Base-by-base conservation (phyloP, 2,329 filamentous ascomycete species). In the Nemania serpens region DNA sequence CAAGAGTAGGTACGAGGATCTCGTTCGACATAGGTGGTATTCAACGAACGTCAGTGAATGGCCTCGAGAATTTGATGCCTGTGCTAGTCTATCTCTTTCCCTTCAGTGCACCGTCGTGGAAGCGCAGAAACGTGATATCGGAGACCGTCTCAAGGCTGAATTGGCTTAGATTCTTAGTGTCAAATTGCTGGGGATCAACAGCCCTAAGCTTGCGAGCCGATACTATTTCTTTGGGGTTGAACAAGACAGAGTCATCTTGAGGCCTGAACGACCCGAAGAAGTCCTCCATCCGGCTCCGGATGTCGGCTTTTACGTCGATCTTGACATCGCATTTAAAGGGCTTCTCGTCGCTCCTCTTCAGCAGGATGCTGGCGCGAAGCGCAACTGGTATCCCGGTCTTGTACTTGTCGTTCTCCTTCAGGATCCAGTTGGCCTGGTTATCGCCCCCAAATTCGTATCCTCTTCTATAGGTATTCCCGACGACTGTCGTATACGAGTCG, bases 401-500 rank as follows among this genome's bases (percentile, higher is more conserved):
- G 29, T 37, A 37, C 7, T 36, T 22, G 17, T 37, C 18, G 20
- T 55, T 55, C 15, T 55, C 52, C 29, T 46, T 45, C 29, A 55
- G 22, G 2, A 55, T 55, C 52, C 42, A 55, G 6, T 46, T 55
- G 17, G 37, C 42, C n/a, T 46, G 29, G 37, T 46, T 46, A 17
- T 55, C 52, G 2, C 42, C 42, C 10, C 52, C 52, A 37, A 55
- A 55, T 3, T 55, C 29, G 29, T 43, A 53, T n/a, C 51, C 15
- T n/a, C n/a, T 54, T 29, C 51, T 45, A 25, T 54, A 45, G 20
- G 39, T 54, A 6, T 54, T 43, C 10, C 41, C 51, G 25, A 45
- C n/a, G 25, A 52, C 13, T 7, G 37, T 52, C 1, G 49, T 52
- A 42, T 42, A 42, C 3, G 49, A 52, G 5, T 52, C 49, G 6